Base-by-base conservation (phyloP, 495 filamentous ascomycete genomes). In the Staphylotrichum tortipilum region DNA sequence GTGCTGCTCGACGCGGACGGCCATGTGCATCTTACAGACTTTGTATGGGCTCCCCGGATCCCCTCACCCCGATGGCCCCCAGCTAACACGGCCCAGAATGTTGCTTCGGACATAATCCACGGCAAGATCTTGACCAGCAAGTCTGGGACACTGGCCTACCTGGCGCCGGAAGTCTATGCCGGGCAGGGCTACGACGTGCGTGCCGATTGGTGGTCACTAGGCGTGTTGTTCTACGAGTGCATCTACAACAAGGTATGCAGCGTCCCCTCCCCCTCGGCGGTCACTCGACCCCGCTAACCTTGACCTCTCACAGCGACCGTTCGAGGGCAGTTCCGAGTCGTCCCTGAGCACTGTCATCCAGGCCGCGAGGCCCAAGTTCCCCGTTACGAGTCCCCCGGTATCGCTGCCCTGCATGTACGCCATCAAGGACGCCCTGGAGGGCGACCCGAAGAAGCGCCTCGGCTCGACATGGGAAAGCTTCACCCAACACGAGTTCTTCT, bases 121-220 rank as follows among this genome's bases (percentile, higher is more conserved):
- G 81, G 84, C n/a, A 90, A 87, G 54, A 75, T 78, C 36, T 69
- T 98, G 36, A 90, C 88, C 14, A 98, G 92, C 75, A 96, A 94
- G 67, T 98, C 92, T 1, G 92, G 92, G 17, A 97, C 92, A 1
- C 70, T 97, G 35, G 94, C 94, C 37, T 98, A 98, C 64, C 79
- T 98, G 3, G 94, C 92, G 3, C 92, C 92, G 1, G 92, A 98
- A 62, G 94, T 96, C 21, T 98, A 97, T 54, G 79, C 80, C 53
- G 92, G 90, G 21, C 78, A 76, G 33, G 92, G 91, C 8, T 98
- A 98, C 59, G 77, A 80, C 46, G 79, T 77, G 19, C 87, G 92
- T 58, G 89, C 94, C 11, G 92, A 98, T 67, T 98, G 92, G 92
- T 98, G 92, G 92, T 95, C 91, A 12, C 64, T 98, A 21, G 92